A percentile compares a stretch with the other conserved stretches of the same genome.
These are phyloP conservation scores for Peronospora tabacina DNA, from an alignment of 352 stramenopile genomes.

Conservation along the genomic window DNA sequence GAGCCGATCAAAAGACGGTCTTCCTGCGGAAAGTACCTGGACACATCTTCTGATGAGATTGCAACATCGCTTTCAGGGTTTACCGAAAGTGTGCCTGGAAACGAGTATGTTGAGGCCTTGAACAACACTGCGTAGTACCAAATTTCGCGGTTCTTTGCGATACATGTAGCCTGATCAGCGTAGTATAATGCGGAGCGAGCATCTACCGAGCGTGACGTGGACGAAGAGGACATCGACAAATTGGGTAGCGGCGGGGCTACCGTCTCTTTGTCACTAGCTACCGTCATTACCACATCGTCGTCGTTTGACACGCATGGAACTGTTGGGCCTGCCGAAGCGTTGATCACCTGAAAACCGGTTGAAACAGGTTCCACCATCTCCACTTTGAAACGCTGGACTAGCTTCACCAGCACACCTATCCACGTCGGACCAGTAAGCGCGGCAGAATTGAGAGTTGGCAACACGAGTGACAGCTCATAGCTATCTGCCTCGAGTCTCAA, in stretches of 20 bases:
- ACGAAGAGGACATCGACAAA: conserved; percentile 17
- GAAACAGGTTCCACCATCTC: conserved; percentile 16
- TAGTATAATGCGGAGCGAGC: conserved; percentile 21
- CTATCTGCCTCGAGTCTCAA: conserved; percentile 47
- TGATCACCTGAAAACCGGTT: neutral
- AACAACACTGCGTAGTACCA: conserved; percentile 80
- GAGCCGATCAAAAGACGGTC: conserved; percentile 51
- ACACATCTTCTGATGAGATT: conserved; percentile 38
- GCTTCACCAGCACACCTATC: conserved; percentile 43
- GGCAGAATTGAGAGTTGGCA: conserved; percentile 17
- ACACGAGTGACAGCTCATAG: conserved; percentile 49
- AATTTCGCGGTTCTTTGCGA: conserved; percentile 30
- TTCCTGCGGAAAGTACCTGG: conserved; percentile 53
- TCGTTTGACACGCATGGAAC: neutral
- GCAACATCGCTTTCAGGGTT: conserved; percentile 31
- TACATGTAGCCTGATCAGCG: conserved; percentile 17
- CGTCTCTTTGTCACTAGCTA: neutral
- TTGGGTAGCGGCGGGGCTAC: conserved; percentile 7
- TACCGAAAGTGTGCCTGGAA: conserved; percentile 45
- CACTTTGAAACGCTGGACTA: conserved; percentile 45
- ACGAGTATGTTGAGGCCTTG: conserved; percentile 38
- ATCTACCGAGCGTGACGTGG: conserved; percentile 8
- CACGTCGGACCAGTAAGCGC: conserved; percentile 37
- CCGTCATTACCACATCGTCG: conserved; percentile 12
- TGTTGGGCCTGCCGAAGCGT: neutral